A percentile compares a stretch with the other conserved stretches of the same genome.
Evolutionary conservation across 2,329 filamentous ascomycete genomes (phyloP).

Genomic region (Trichoderma atroviride): DNA sequence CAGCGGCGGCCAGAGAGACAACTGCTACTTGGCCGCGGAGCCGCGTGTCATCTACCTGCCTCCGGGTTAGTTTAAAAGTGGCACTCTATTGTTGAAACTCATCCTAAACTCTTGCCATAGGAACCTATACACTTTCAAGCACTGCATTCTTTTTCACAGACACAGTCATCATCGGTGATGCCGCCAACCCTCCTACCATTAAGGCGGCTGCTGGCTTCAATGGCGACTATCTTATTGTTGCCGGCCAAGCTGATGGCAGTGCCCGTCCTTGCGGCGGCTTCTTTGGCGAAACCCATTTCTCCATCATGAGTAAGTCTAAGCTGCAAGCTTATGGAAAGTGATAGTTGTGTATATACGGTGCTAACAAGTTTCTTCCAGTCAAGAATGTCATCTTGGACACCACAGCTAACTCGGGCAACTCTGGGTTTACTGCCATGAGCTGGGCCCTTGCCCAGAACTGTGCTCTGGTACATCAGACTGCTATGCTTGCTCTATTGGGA

Average conservation of each 20-base stretch:
- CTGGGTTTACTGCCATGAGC: slow-evolving; percentile 29
- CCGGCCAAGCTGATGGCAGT: slow-evolving; percentile 28
- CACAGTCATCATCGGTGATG: slow-evolving; percentile 82
- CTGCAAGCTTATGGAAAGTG: background rate
- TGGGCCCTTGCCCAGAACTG: slow-evolving; percentile 32
- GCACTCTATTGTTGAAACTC: background rate
- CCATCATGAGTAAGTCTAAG: slow-evolving; percentile 28
- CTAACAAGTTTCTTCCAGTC: slow-evolving; percentile 16
- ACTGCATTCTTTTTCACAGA: slow-evolving; percentile 41
- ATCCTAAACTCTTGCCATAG: slow-evolving; percentile 13
- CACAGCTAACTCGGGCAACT: slow-evolving; percentile 27
- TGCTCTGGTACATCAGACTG: slow-evolving; percentile 25
- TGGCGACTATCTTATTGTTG: slow-evolving; percentile 46
- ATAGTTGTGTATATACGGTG: background rate
- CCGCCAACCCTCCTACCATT: slow-evolving; percentile 66
- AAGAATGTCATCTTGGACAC: slow-evolving; percentile 32
- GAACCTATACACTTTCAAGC: slow-evolving; percentile 28
- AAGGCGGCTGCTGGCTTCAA: slow-evolving; percentile 68
- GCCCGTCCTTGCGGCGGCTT: slow-evolving; percentile 27
- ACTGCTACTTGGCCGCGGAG: slow-evolving; percentile 31
- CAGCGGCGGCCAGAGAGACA: slow-evolving; percentile 27
- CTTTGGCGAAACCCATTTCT: slow-evolving; percentile 31
- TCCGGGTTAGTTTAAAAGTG: slow-evolving; percentile 22
- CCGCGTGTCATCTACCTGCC: slow-evolving; percentile 31
- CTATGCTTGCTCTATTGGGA: background rate